Conservation (phyloP, 2,329 filamentous ascomycete species). For the Phyllosticta citriasiana region DNA sequence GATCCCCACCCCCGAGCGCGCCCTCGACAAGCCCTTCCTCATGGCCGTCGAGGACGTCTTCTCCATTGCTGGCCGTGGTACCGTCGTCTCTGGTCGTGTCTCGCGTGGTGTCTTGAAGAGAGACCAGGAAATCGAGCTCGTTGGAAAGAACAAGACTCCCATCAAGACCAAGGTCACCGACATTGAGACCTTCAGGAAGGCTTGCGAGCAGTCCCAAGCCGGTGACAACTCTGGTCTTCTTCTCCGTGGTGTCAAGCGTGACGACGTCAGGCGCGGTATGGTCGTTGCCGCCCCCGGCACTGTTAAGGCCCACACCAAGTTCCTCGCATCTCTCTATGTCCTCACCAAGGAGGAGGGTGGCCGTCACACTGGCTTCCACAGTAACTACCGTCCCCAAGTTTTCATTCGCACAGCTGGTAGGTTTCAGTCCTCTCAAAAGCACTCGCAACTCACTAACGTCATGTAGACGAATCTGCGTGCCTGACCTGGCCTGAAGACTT, state of each 20-base stretch:
- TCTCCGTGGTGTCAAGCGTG: constrained; percentile 88
- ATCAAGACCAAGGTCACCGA: constrained; percentile 99
- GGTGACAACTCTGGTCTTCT: constrained; percentile 98
- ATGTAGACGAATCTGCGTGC: constrained; percentile 54
- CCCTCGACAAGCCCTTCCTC: constrained; percentile 96
- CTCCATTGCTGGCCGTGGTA: constrained; percentile 69
- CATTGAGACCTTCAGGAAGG: constrained; percentile 99
- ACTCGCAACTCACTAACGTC: neutral
- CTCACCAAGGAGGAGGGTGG: constrained; percentile 97
- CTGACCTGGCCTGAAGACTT: constrained; percentile 81
- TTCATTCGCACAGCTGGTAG: constrained; percentile 89
- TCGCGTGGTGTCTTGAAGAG: constrained; percentile 92
- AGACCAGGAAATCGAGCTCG: constrained; percentile 87
- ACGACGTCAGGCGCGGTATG: constrained; percentile 93
- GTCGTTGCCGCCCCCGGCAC: constrained; percentile 75
- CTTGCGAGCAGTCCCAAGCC: constrained; percentile 88
- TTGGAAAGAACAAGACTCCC: constrained; percentile 70
- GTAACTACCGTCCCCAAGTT: constrained; percentile 96
- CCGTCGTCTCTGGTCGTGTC: constrained; percentile 91
- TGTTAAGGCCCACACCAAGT: constrained; percentile 80
- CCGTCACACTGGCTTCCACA: constrained; percentile 86
- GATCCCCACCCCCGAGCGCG: constrained; percentile 92
- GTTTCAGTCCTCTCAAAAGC: constrained; percentile 20
- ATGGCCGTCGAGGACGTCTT: constrained; percentile 80
- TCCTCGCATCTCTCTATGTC: constrained; percentile 93